Evolutionary conservation across 2,329 filamentous ascomycete genomes (phyloP).

Genomic region (Diaporthe citrichinensis): DNA sequence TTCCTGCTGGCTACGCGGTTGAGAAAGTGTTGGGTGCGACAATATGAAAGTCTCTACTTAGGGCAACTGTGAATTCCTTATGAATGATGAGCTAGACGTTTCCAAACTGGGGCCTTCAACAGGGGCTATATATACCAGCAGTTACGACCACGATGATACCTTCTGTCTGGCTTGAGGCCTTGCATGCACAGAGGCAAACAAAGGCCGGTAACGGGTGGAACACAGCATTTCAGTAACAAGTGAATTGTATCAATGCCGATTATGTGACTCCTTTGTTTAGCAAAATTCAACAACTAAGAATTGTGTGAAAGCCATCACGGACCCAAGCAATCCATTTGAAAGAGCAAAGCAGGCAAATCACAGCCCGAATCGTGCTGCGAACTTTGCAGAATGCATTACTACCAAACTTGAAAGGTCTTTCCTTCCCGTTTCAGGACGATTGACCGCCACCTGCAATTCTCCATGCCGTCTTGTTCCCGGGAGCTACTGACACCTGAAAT

Average conservation of each 20-base stretch:
- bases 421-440: neutral
- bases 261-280: neutral
- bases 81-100: too few species aligned
- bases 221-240: neutral
- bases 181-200: neutral
- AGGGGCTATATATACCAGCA: neutral
- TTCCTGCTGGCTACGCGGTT: too few species aligned
- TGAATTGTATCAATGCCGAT: neutral
- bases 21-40: neutral
- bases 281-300: neutral
- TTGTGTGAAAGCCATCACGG: neutral
- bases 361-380: too few species aligned
- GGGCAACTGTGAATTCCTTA: neutral
- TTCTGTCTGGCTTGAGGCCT: too few species aligned
- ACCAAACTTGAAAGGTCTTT: neutral
- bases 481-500: neutral
- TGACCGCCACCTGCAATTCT: neutral
- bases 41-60: neutral
- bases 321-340: neutral
- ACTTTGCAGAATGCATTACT: neutral
- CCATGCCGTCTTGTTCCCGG: neutral
- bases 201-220: neutral
- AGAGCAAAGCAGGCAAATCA: neutral
- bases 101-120: too few species aligned
- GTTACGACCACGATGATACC: too few species aligned